Base-by-base conservation (phyloP, 345 rosid species). In the Lepidium sativum region DNA sequence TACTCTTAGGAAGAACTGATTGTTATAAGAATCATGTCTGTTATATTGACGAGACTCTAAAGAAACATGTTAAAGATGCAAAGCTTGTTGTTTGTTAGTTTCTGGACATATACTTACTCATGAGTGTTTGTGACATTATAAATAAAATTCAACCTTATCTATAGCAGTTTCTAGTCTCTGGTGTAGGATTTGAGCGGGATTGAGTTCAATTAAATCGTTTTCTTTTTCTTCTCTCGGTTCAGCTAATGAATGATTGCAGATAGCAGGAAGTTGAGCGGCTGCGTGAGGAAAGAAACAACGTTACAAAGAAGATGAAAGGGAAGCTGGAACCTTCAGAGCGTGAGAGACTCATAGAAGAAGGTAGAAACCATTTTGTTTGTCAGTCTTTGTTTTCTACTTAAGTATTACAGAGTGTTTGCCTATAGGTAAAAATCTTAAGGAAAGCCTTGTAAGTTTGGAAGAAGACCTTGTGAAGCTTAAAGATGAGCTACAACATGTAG, bases 231-330 rank as follows among this genome's bases (percentile, higher is more conserved):
- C 17, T 63, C 37, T 68, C 41, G 66, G 73, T 71, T 73, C 72
- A 80, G 84, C 92, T 86, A 83, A 85, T 81, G 75, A 70, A 73
- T 17, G 52, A 64, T 77, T 66, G 73, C 89, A 84, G 92, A 81
- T 82, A 75, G 80, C 98, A 87, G 94, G 96, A 87, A 82, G 94
- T 92, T 68, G 88, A 83, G 71, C 44, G 80, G 76, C 81, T 89
- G 75, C 84, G 94, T 1, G 84, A 76, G 78, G 94, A 89, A 70
- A 86, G 98, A 77, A 92, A 92, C 80, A 75, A 51, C 0, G 92
- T 89, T 42, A 92, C 92, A 0, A 92, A 84, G 78, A 89, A 82
- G 86, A 87, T 87, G 96, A 87, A 92, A 76, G 90, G 90, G 63
- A 92, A 89, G 68, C 58, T 86, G 27, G 88, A 89, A 62, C 80